phyloP scores from a whole-genome alignment of 1,284 basidiomycete species.

The Trametes polyzona region DNA sequence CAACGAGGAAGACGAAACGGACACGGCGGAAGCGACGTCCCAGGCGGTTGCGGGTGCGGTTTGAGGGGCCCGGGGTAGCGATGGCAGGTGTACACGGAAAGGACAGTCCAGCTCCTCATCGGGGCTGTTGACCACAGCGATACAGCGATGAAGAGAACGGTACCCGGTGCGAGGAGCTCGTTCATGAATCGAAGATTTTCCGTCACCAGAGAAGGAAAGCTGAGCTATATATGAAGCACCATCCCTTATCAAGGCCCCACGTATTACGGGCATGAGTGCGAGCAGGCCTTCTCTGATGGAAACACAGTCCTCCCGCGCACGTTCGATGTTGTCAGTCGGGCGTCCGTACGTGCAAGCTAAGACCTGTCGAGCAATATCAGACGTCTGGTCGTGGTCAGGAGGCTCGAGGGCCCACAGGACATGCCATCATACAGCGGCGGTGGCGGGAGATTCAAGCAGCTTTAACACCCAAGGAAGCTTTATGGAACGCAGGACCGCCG shows the following conservation, averaged over 20 bases:
- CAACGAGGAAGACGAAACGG: slow-evolving; percentile 36
- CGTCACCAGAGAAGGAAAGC: neutral
- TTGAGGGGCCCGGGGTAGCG: too few species aligned
- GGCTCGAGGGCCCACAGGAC: neutral
- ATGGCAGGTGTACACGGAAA: too few species aligned
- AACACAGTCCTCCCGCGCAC: slow-evolving; percentile 1
- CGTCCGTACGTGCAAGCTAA: neutral
- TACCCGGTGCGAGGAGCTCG: too few species aligned
- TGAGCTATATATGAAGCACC: neutral
- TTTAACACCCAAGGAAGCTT: too few species aligned
- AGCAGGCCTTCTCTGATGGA: neutral
- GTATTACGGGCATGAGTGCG: neutral
- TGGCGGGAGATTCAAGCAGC: neutral
- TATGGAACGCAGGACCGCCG: too few species aligned
- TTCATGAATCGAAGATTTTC: too few species aligned
- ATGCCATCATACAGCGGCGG: too few species aligned
- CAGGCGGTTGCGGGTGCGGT: neutral
- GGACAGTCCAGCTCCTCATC: too few species aligned
- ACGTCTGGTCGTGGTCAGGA: neutral
- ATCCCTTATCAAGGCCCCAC: slow-evolving; percentile 1
- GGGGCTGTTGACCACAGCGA: too few species aligned
- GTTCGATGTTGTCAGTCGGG: neutral
- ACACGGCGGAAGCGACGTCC: neutral
- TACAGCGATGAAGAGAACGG: too few species aligned
- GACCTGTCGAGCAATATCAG: neutral